These are phyloP conservation scores for Ilyonectria mors-panacis DNA, from an alignment of 2,329 filamentous ascomycete genomes.

Conservation along the genomic window DNA sequence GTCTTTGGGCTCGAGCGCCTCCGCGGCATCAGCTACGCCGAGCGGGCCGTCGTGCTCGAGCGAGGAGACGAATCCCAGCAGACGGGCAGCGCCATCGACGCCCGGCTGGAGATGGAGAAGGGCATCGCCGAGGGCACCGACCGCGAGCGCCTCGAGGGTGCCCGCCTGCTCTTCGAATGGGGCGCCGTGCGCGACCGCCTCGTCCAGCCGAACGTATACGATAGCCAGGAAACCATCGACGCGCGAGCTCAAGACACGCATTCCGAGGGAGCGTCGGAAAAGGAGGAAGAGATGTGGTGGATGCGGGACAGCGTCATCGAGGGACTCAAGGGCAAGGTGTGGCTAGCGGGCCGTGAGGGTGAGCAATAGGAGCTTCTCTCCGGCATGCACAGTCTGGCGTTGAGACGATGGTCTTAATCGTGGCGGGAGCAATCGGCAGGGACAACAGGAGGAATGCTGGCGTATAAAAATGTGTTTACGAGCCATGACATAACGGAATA, in stretches of 20 bases:
- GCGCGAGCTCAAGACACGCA: slow-evolving; percentile 42
- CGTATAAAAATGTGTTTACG: slow-evolving; percentile 19
- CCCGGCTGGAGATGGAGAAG: slow-evolving; percentile 75
- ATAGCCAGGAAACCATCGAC: slow-evolving; percentile 55
- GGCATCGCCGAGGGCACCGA: slow-evolving; percentile 60
- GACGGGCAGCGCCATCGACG: slow-evolving; percentile 74
- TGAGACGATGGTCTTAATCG: background rate
- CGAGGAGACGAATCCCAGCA: slow-evolving; percentile 64
- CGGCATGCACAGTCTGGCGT: background rate
- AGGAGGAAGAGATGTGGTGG: slow-evolving; percentile 64
- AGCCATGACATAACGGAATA: slow-evolving; percentile 28
- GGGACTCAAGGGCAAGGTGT: slow-evolving; percentile 68
- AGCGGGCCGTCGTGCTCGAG: slow-evolving; percentile 74
- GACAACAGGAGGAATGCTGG: background rate
- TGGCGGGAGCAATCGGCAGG: background rate
- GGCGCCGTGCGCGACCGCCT: slow-evolving; percentile 60
- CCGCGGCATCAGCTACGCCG: slow-evolving; percentile 72
- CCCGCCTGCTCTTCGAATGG: slow-evolving; percentile 71
- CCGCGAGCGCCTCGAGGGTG: slow-evolving; percentile 61
- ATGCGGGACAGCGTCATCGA: slow-evolving; percentile 70
- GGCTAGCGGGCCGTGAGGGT: slow-evolving; percentile 62
- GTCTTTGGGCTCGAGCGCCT: slow-evolving; percentile 76
- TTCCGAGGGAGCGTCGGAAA: slow-evolving; percentile 35
- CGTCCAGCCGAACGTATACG: slow-evolving; percentile 44
- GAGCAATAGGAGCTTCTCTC: slow-evolving; percentile 42